A percentile compares a stretch with the other conserved stretches of the same genome.
Evolutionary conservation across 441 rosid species (phyloP).

Genomic region (Jatropha podagrica): DNA sequence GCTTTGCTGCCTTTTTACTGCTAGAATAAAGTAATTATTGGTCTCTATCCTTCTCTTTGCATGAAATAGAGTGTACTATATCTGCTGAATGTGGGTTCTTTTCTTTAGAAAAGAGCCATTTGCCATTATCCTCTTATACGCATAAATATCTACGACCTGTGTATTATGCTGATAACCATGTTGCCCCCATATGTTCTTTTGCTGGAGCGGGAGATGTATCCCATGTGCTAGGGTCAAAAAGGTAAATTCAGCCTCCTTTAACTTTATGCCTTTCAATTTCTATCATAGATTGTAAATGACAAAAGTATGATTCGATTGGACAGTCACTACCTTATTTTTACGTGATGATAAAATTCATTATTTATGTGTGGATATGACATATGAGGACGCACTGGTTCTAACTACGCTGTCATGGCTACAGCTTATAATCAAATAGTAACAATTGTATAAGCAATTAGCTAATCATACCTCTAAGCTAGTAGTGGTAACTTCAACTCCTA

Average conservation of each 20-base stretch:
- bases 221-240: background rate
- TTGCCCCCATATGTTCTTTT: background rate
- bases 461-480: conserved; percentile 27
- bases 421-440: no score
- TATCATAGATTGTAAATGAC: background rate
- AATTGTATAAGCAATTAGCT: background rate
- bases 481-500: conserved; percentile 23
- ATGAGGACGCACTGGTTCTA: background rate
- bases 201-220: background rate
- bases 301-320: background rate
- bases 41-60: conserved; percentile 10
- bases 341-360: background rate
- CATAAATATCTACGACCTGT: background rate
- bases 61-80: conserved; percentile 8
- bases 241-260: background rate
- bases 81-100: background rate
- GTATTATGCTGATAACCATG: background rate
- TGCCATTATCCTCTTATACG: background rate
- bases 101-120: background rate
- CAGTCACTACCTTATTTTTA: background rate
- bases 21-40: background rate
- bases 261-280: background rate
- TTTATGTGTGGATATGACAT: background rate
- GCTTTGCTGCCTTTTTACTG: conserved; percentile 12
- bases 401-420: background rate